These are phyloP conservation scores for Kuraishia molischiana DNA, from an alignment of 805 yeast genomes.

Conservation along the genomic window DNA sequence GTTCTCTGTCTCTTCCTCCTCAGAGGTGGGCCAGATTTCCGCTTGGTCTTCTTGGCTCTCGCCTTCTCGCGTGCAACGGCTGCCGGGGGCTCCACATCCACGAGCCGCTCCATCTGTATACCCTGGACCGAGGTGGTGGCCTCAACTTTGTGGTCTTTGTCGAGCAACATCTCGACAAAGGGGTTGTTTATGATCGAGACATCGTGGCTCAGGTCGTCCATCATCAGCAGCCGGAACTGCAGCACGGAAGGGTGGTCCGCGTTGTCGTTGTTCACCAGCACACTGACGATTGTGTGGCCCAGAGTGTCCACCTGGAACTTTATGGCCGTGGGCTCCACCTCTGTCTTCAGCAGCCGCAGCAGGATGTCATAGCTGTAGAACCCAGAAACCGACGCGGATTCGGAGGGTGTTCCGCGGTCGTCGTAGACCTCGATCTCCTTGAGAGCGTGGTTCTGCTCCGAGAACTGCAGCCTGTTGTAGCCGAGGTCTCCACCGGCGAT, in stretches of 20 bases:
- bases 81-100: too few species aligned
- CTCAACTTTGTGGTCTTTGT: conserved; percentile 21
- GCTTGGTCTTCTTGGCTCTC: too few species aligned
- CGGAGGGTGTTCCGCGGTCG: conserved; percentile 11
- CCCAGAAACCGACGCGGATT: conserved; percentile 25
- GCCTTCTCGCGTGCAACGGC: too few species aligned
- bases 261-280: conserved; percentile 5
- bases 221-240: conserved; percentile 7
- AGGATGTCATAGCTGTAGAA: conserved; percentile 41
- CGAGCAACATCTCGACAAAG: conserved; percentile 18
- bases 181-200: conserved; percentile 9
- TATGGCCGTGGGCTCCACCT: conserved; percentile 39
- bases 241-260: conserved; percentile 1
- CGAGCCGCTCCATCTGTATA: neutral
- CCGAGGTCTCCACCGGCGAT: conserved; percentile 73
- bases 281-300: conserved; percentile 26
- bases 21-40: too few species aligned
- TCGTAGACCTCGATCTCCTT: conserved; percentile 42
- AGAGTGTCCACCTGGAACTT: conserved; percentile 43
- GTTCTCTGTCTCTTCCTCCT: too few species aligned
- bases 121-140: conserved; percentile 6
- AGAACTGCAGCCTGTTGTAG: conserved; percentile 53
- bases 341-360: conserved; percentile 36
- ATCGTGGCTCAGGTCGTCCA: neutral
- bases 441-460: conserved; percentile 49